These are phyloP conservation scores for carrot (Daucus carota) DNA, from an alignment of 129 eudicot genomes.

Conservation along the genomic window DNA sequence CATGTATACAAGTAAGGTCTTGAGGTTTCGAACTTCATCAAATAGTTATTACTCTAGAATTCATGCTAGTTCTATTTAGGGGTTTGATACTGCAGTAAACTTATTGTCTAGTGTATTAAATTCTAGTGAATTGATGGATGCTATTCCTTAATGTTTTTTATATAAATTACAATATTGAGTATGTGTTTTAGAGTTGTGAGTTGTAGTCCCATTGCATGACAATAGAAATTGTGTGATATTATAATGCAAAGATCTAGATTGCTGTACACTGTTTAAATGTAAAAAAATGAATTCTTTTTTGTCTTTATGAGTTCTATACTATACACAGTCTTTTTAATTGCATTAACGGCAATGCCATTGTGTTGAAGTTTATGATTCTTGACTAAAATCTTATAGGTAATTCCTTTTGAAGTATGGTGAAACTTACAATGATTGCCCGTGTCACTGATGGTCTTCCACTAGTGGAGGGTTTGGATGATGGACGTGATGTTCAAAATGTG, in stretches of 20 bases:
- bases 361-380: background rate
- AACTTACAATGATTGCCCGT: slow-evolving; percentile 97
- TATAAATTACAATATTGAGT: background rate
- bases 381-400: background rate
- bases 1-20: background rate
- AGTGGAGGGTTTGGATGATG: slow-evolving; percentile 96
- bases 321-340: background rate
- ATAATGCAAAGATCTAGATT: background rate
- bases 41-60: background rate
- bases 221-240: background rate
- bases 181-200: background rate
- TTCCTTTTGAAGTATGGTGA: slow-evolving; percentile 40
- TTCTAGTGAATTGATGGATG: background rate
- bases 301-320: background rate
- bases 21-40: background rate
- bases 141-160: background rate
- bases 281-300: too few species aligned
- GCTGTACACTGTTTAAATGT: background rate
- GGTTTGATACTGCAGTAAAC: background rate
- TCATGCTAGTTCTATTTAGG: background rate
- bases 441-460: slow-evolving; percentile 91
- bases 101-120: background rate
- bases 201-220: too few species aligned
- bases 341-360: background rate
- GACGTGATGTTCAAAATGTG: slow-evolving; percentile 79